Evolutionary conservation across 768 basidiomycete species (phyloP).

Genomic region (Collybiopsis confluens): DNA sequence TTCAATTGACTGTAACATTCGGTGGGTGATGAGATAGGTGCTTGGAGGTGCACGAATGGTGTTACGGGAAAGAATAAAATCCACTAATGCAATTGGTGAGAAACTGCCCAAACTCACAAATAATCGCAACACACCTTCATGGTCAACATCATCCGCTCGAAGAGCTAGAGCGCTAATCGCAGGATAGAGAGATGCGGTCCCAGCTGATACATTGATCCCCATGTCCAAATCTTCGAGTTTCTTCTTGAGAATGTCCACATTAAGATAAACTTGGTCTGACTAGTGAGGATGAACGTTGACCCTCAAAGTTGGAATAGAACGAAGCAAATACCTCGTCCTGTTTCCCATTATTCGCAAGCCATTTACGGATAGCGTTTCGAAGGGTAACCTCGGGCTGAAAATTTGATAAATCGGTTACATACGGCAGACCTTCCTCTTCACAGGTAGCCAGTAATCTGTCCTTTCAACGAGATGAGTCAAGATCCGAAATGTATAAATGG

Average conservation of each 20-base stretch:
- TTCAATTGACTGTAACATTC: constrained; percentile 26
- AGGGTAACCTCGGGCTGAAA: constrained; percentile 68
- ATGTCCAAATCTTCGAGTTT: constrained; percentile 18
- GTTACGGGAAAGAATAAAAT: constrained; percentile 31
- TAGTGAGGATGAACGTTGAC: not conserved
- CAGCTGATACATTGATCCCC: constrained; percentile 27
- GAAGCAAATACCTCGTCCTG: not conserved
- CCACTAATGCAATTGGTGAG: constrained; percentile 29
- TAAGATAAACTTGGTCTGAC: not conserved
- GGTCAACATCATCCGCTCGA: constrained; percentile 36
- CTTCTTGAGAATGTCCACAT: not conserved
- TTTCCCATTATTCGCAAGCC: constrained; percentile 22
- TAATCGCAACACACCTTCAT: constrained; percentile 33
- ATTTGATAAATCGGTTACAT: constrained; percentile 67
- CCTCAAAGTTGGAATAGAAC: not conserved
- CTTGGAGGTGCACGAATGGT: constrained; percentile 42
- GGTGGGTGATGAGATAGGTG: constrained; percentile 43
- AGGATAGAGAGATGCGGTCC: constrained; percentile 31
- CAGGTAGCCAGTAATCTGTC: constrained; percentile 81
- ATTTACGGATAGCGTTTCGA: constrained; percentile 68
- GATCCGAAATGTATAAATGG: not conserved
- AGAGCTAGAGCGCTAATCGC: constrained; percentile 32
- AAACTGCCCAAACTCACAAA: not conserved
- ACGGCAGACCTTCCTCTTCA: constrained; percentile 53
- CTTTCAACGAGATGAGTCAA: constrained; percentile 41